phyloP scores from a whole-genome alignment of 2,329 filamentous ascomycete genomes.

The Trichophyton schoenleinii region DNA sequence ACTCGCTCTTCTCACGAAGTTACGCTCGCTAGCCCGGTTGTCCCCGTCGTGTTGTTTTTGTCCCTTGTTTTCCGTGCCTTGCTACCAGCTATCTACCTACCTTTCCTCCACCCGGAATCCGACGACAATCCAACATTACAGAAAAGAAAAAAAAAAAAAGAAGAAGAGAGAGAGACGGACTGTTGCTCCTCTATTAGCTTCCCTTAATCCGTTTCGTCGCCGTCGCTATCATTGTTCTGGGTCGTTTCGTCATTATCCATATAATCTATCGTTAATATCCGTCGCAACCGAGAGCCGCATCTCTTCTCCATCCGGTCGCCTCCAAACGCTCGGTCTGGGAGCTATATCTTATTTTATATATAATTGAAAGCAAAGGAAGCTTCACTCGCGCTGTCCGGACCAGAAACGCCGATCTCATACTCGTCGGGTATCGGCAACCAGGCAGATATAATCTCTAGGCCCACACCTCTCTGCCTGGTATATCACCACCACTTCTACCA shows the following conservation, averaged over 20 bases:
- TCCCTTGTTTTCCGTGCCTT: constrained; percentile 7
- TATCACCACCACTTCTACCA: background rate
- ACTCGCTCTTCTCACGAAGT: constrained; percentile 27
- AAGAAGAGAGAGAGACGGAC: background rate
- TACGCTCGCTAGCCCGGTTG: constrained; percentile 29
- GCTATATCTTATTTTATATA: background rate
- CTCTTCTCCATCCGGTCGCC: background rate
- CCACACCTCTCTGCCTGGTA: background rate
- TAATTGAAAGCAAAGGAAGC: background rate
- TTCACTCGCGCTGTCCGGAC: background rate
- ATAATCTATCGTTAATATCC: constrained; percentile 1
- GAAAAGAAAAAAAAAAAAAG: background rate
- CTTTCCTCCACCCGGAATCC: no score
- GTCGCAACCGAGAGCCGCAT: background rate
- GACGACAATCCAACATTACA: no score
- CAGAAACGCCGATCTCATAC: background rate
- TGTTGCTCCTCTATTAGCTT: background rate
- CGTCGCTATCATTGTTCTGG: background rate
- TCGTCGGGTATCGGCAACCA: background rate
- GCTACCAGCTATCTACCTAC: constrained; percentile 19
- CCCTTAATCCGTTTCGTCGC: background rate
- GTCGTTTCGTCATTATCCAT: background rate
- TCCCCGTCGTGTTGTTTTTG: constrained; percentile 9
- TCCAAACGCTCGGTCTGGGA: background rate
- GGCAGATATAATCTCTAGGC: background rate